Evolutionary conservation across 176 grass and related monocot genomes (phyloP), one percentile per base, ranked within the genome.

Genomic region (Eleusine indica): DNA sequence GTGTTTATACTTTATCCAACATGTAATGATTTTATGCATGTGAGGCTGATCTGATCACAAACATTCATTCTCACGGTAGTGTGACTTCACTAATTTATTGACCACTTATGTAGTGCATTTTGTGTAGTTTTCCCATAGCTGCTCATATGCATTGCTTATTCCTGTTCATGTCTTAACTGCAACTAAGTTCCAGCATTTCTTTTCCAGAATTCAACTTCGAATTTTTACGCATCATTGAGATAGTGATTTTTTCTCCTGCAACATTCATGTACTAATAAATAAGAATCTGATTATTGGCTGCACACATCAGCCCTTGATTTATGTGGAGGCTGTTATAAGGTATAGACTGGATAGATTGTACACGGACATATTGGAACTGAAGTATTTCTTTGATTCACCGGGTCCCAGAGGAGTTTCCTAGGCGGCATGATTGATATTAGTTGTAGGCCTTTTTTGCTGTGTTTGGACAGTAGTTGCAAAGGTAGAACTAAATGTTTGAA

Each of bases 221-320:
- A 0, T 21, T 54, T 42, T 54, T 66, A 6, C 44, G 75, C 0
- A 32, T 25, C 40, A 54, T 53, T 52, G 25, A 66, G 67, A n/a
- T 46, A 70, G 28, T 17, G 56, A 85, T 30, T 77, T 74, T 74
- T 17, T 73, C 35, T 68, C 39, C 48, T 38, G 39, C 29, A 70
- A 19, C 47, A 74, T 79, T 44, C 43, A 46, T 78, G 19, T 46
- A 66, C n/a, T 43, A 77, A 64, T 43, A 54, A 71, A 63, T 42
- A 64, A 77, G 53, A 32, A 62, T 28, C 5, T 18, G 68, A 25
- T 51, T 21, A 47, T 54, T 75, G 25, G 13, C 58, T 68, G 19
- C 61, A 67, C 75, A 70, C 47, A 75, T 68, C 49, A 73, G 54
- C 49, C 62, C 19, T 65, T 79, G 67, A 79, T 71, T 57, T 77